These are phyloP conservation scores for Neurospora sp. DNA, from an alignment of 495 filamentous ascomycete species.

Conservation along the genomic window DNA sequence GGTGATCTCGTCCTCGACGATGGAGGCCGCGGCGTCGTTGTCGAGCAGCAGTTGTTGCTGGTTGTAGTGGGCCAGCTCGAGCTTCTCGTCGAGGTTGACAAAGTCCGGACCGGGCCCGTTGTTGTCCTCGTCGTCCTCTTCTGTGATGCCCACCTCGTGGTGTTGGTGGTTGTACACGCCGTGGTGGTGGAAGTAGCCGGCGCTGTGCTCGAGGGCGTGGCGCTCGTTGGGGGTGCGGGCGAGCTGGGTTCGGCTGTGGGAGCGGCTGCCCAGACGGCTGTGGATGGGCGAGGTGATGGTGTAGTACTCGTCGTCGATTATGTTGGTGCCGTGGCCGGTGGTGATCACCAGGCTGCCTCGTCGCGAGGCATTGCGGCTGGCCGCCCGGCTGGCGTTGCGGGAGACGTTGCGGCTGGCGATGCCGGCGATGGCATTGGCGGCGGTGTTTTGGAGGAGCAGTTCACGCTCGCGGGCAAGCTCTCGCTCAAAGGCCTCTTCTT, in stretches of 20 bases:
- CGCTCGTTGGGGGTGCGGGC: neutral
- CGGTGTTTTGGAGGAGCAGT: constrained; percentile 2
- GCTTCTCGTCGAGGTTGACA: constrained; percentile 42
- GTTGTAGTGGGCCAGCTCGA: constrained; percentile 25
- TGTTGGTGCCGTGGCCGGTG: constrained; percentile 18
- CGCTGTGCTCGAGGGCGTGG: constrained; percentile 11
- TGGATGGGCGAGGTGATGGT: constrained; percentile 26
- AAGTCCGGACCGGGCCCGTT: constrained; percentile 49
- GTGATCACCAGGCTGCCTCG: constrained; percentile 20
- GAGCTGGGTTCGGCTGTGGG: constrained; percentile 29
- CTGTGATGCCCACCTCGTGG: constrained; percentile 3
- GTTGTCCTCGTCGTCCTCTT: constrained; percentile 17
- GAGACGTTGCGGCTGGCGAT: neutral
- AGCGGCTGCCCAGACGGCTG: constrained; percentile 34
- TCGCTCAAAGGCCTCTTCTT: constrained; percentile 35
- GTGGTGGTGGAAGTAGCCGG: constrained; percentile 38
- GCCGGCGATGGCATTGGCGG: neutral
- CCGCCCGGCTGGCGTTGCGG: neutral
- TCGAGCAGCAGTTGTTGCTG: constrained; percentile 1
- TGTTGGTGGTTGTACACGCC: constrained; percentile 1
- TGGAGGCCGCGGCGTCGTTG: constrained; percentile 25
- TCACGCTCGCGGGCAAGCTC: constrained; percentile 32
- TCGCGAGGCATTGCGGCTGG: constrained; percentile 23
- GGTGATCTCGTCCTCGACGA: constrained; percentile 41
- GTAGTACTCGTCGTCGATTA: constrained; percentile 15